These are phyloP conservation scores for Castanopsis chinensis DNA, from an alignment of 306 rosid genomes.

Conservation along the genomic window DNA sequence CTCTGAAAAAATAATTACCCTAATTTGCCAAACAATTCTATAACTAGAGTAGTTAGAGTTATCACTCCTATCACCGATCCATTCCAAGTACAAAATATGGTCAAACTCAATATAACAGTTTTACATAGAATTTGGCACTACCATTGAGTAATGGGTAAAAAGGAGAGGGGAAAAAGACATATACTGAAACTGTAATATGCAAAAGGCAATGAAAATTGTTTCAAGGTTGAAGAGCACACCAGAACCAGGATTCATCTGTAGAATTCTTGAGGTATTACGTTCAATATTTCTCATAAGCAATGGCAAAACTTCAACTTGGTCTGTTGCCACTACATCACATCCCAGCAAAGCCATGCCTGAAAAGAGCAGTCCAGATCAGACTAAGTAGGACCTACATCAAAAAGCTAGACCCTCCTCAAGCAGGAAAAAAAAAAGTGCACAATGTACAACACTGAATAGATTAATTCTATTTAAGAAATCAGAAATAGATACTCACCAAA, in stretches of 20 bases:
- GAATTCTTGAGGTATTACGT: slow-evolving; percentile 77
- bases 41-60: neutral
- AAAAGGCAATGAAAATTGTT: neutral
- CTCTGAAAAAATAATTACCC: neutral
- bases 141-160: neutral
- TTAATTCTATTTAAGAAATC: slow-evolving; percentile 6
- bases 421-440: neutral
- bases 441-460: neutral
- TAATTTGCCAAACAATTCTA: neutral
- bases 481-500: slow-evolving; percentile 54
- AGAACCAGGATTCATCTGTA: slow-evolving; percentile 62
- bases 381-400: slow-evolving; percentile 5
- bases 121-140: neutral
- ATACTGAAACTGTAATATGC: slow-evolving; percentile 6
- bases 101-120: neutral
- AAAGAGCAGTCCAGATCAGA: slow-evolving; percentile 31
- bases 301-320: slow-evolving; percentile 89
- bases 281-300: slow-evolving; percentile 76
- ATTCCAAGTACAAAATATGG: neutral
- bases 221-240: slow-evolving; percentile 35
- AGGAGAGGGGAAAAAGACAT: neutral
- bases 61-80: neutral
- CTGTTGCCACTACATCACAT: slow-evolving; percentile 77
- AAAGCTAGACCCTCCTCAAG: slow-evolving; percentile 17
- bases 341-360: slow-evolving; percentile 96